phyloP scores from a whole-genome alignment of 805 yeast species.

The Huiozyma sinensis region DNA sequence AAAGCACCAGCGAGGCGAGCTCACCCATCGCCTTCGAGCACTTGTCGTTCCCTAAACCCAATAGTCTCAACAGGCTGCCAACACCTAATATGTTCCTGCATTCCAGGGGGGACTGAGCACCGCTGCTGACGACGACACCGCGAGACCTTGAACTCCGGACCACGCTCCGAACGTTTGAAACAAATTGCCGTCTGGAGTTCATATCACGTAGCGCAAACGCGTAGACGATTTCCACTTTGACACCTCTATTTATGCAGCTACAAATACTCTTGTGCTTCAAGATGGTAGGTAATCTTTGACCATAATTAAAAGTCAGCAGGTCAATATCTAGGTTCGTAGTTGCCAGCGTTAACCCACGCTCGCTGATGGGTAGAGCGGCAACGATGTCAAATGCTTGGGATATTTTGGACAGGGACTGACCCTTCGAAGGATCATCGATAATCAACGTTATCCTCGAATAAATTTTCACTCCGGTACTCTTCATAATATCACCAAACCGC shows the following conservation, averaged over 20 bases:
- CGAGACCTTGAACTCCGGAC: constrained; percentile 72
- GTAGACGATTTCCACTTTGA: constrained; percentile 72
- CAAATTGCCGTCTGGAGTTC: constrained; percentile 46
- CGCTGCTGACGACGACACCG: constrained; percentile 73
- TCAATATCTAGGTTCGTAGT: constrained; percentile 73
- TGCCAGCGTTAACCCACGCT: constrained; percentile 65
- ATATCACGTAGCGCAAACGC: constrained; percentile 36
- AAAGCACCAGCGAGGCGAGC: constrained; percentile 51
- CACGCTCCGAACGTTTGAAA: constrained; percentile 62
- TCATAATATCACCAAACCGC: constrained; percentile 21
- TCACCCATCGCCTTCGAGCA: constrained; percentile 49
- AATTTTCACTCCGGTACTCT: constrained; percentile 34
- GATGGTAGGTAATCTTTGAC: constrained; percentile 57
- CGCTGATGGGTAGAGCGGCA: constrained; percentile 72
- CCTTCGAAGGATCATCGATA: constrained; percentile 67
- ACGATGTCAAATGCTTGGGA: constrained; percentile 56
- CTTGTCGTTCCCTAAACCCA: constrained; percentile 61
- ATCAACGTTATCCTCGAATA: constrained; percentile 67
- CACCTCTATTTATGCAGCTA: constrained; percentile 73
- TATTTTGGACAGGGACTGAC: constrained; percentile 37
- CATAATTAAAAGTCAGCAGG: constrained; percentile 60
- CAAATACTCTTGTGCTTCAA: constrained; percentile 78
- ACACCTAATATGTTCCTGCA: constrained; percentile 63
- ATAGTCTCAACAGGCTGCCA: constrained; percentile 47
- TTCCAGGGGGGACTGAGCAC: constrained; percentile 47